phyloP scores from a whole-genome alignment of 1,284 basidiomycete genomes.

The Cryptococcus sp. region DNA sequence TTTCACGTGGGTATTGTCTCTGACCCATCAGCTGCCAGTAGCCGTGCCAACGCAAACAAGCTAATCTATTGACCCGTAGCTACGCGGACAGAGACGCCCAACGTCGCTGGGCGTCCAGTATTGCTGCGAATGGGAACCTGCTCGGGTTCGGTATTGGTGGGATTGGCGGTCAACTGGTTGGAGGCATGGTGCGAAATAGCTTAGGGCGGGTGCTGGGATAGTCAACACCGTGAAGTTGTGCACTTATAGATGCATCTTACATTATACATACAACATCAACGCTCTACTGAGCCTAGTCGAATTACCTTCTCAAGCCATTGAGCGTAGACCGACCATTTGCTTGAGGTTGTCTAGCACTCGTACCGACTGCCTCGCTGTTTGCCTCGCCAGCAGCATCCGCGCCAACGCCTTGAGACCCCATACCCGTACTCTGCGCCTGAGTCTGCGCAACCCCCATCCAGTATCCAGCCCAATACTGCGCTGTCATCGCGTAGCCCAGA shows the following conservation, averaged over 20 bases:
- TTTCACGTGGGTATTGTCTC: constrained; percentile 69
- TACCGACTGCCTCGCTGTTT: too few species aligned
- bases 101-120: constrained; percentile 72
- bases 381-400: too few species aligned
- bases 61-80: constrained; percentile 15
- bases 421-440: background rate
- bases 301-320: constrained; percentile 11
- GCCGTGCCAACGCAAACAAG: too few species aligned
- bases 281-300: background rate
- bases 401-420: too few species aligned
- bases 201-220: constrained; percentile 65
- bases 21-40: constrained; percentile 3
- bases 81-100: constrained; percentile 85
- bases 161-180: constrained; percentile 74
- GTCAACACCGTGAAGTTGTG: background rate
- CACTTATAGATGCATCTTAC: background rate
- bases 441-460: constrained; percentile 50
- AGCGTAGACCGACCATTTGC: constrained; percentile 1
- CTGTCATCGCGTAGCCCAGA: constrained; percentile 43
- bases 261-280: constrained; percentile 1
- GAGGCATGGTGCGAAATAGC: constrained; percentile 74
- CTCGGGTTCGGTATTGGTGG: constrained; percentile 64
- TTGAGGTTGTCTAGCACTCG: background rate
- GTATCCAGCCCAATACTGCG: constrained; percentile 52
- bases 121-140: constrained; percentile 64